Percentiles rank a stretch among this genome's conserved stretches.
These are phyloP conservation scores for Sistotremastrum suecicum DNA, from an alignment of 768 basidiomycete species.

Conservation along the genomic window DNA sequence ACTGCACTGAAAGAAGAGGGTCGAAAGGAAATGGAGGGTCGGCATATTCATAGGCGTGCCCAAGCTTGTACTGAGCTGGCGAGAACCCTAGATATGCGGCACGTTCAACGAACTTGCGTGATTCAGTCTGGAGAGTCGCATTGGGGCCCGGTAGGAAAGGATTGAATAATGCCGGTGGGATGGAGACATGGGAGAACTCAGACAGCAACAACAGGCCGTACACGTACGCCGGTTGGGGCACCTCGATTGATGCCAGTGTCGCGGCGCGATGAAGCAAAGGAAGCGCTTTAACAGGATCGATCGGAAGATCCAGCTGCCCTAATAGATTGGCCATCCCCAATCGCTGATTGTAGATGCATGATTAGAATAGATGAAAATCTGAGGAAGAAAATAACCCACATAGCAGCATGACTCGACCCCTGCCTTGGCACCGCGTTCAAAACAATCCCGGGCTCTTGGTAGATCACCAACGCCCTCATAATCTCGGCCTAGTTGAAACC, in stretches of 20 bases:
- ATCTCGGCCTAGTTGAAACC: slow-evolving; percentile 85
- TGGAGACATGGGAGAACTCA: slow-evolving; percentile 59
- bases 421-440: slow-evolving; percentile 63
- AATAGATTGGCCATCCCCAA: slow-evolving; percentile 88
- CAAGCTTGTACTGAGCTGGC: slow-evolving; percentile 86
- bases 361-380: slow-evolving; percentile 1
- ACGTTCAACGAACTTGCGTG: slow-evolving; percentile 64
- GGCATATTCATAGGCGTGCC: slow-evolving; percentile 87
- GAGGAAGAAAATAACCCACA: slow-evolving; percentile 29
- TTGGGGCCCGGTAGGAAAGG: slow-evolving; percentile 35
- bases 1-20: slow-evolving; percentile 79
- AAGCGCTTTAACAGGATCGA: slow-evolving; percentile 42
- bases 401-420: slow-evolving; percentile 74
- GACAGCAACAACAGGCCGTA: slow-evolving; percentile 76
- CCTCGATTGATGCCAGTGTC: slow-evolving; percentile 52
- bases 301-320: slow-evolving; percentile 62
- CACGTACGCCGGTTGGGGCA: slow-evolving; percentile 80
- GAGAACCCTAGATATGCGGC: slow-evolving; percentile 78
- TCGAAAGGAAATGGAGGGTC: slow-evolving; percentile 76
- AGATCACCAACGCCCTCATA: slow-evolving; percentile 81
- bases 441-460: slow-evolving; percentile 66
- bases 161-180: slow-evolving; percentile 35
- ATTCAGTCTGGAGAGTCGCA: slow-evolving; percentile 38
- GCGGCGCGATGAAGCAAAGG: slow-evolving; percentile 70
- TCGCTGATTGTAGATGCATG: slow-evolving; percentile 32